Conservation (phyloP, 371 early-diverging fungal species). For the Mucor racemosus region DNA sequence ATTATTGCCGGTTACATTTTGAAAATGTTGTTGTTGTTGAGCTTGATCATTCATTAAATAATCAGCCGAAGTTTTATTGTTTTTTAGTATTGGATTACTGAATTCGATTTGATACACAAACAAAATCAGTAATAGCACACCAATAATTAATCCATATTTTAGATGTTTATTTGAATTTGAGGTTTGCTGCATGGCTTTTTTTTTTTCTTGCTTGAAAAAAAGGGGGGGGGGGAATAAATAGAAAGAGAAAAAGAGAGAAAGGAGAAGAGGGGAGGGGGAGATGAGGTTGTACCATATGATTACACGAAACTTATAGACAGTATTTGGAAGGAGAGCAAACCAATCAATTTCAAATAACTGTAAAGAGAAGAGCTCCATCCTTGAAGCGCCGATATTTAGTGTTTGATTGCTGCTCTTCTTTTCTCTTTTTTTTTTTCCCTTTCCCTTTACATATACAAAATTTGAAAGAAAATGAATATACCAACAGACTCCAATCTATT, state of each 20-base stretch:
- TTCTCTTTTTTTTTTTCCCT: neutral
- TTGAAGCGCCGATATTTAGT: neutral
- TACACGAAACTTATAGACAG: neutral
- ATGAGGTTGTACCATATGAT: neutral
- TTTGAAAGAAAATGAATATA: neutral
- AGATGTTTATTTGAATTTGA: neutral
- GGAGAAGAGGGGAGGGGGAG: neutral
- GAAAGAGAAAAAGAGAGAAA: neutral
- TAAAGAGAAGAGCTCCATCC: too few relatives aligned
- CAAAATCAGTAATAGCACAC: neutral
- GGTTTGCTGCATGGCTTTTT: neutral
- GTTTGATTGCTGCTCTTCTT: too few relatives aligned
- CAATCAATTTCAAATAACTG: neutral
- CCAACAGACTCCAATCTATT: neutral
- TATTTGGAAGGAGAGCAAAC: neutral
- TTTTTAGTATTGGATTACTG: neutral
- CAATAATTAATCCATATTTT: constrained; percentile 12
- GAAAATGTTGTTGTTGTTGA: constrained; percentile 15
- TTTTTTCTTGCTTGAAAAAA: too few relatives aligned
- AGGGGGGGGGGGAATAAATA: neutral
- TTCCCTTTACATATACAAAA: neutral
- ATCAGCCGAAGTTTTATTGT: constrained; percentile 11
- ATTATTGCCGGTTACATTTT: neutral
- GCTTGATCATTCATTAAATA: constrained; percentile 15
- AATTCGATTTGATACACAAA: constrained; percentile 5